Percentiles rank a stretch among this genome's conserved stretches.
Evolutionary conservation across 495 filamentous ascomycete species (phyloP).

Genomic region (Xeromyces bisporus): DNA sequence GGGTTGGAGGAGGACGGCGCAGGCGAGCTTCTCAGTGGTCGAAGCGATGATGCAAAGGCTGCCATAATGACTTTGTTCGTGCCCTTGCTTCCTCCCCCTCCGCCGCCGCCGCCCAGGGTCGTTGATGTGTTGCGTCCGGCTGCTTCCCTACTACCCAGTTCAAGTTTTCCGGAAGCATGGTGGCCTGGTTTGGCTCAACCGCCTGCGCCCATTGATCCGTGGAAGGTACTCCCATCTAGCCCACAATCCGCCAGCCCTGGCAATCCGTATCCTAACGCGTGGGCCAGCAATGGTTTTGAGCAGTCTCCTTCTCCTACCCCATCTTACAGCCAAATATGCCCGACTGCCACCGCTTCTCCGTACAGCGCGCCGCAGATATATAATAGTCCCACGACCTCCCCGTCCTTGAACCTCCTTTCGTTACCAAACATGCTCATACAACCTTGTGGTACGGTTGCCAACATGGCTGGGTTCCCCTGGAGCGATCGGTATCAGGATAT

Average conservation of each 20-base stretch:
- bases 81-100: conserved; percentile 82
- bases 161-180: conserved; percentile 58
- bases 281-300: conserved; percentile 56
- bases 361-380: conserved; percentile 53
- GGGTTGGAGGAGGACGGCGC: conserved; percentile 94
- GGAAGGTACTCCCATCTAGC: conserved; percentile 87
- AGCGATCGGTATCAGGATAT: conserved; percentile 40
- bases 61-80: conserved; percentile 73
- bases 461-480: conserved; percentile 65
- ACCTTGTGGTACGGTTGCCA: conserved; percentile 56
- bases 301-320: conserved; percentile 59
- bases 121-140: conserved; percentile 74
- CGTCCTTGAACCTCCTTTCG: conserved; percentile 52
- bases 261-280: conserved; percentile 57
- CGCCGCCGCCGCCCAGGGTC: conserved; percentile 81
- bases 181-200: conserved; percentile 46
- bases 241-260: conserved; percentile 51
- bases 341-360: conserved; percentile 36
- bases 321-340: conserved; percentile 61
- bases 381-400: conserved; percentile 44
- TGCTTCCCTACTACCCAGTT: conserved; percentile 71
- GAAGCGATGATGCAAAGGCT: conserved; percentile 85
- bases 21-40: conserved; percentile 79
- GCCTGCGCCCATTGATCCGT: conserved; percentile 65
- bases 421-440: conserved; percentile 79